Percentiles rank a stretch among this genome's conserved stretches.
phyloP scores from a whole-genome alignment of 306 rosid genomes.

The Trifolium repens region DNA sequence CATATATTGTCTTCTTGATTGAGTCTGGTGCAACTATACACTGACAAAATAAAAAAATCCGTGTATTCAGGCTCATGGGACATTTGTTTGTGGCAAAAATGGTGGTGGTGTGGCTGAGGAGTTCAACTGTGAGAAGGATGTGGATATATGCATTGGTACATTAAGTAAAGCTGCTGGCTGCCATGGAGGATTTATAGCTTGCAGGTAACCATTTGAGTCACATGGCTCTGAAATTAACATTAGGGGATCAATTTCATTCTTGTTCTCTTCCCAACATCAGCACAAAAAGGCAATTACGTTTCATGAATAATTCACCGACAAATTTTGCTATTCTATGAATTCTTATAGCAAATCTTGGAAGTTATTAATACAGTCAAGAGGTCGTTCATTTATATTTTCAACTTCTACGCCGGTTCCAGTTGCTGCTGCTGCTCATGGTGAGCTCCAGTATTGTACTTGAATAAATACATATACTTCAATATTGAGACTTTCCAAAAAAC shows the following conservation, averaged over 20 bases:
- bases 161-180: conserved; percentile 97
- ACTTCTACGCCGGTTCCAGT: conserved; percentile 82
- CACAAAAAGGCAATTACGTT: conserved; percentile 2
- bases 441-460: conserved; percentile 25
- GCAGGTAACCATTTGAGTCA: conserved; percentile 67
- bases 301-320: conserved; percentile 31
- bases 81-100: conserved; percentile 87
- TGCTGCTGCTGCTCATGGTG: conserved; percentile 90
- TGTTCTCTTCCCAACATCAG: conserved; percentile 6
- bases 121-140: conserved; percentile 79
- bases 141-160: conserved; percentile 89
- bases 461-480: conserved; percentile 24
- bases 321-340: conserved; percentile 39
- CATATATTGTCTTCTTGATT: conserved; percentile 9
- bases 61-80: conserved; percentile 84
- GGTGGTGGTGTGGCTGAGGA: conserved; percentile 98
- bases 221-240: conserved; percentile 13
- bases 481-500: conserved; percentile 7
- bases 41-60: conserved; percentile 27
- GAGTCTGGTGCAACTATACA: conserved; percentile 11
- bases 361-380: conserved; percentile 88
- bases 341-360: conserved; percentile 83
- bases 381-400: conserved; percentile 92
- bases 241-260: background rate
- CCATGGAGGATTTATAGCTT: conserved; percentile 96